Evolutionary conservation across 306 rosid genomes (phyloP).

Genomic region (Dryas drummondii): DNA sequence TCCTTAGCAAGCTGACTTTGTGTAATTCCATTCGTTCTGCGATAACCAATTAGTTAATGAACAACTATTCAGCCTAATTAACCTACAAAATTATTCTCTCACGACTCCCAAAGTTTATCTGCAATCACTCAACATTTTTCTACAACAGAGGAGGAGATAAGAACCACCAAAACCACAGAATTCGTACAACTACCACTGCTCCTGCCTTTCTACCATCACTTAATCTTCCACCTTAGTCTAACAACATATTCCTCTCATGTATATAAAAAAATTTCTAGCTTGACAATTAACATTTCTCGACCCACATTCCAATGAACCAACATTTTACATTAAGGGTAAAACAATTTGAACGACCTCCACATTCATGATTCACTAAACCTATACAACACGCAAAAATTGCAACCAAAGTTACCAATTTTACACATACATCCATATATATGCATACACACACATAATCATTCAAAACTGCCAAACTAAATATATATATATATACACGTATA

Average conservation of each 20-base stretch:
- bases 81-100: not conserved
- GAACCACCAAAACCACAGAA: not conserved
- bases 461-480: not conserved
- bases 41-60: constrained; percentile 8
- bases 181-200: not conserved
- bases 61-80: constrained; percentile 23
- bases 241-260: not conserved
- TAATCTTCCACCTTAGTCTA: not conserved
- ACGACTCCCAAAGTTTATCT: not conserved
- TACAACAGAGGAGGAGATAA: not conserved
- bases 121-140: not conserved
- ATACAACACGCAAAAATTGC: not conserved
- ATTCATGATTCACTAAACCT: not conserved
- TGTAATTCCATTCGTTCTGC: constrained; percentile 64
- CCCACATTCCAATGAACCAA: not conserved
- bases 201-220: not conserved
- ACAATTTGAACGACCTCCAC: not conserved
- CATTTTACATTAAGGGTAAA: not conserved
- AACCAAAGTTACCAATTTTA: not conserved
- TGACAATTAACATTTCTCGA: not conserved
- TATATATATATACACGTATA: not conserved
- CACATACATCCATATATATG: not conserved
- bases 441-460: not conserved
- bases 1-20: constrained; percentile 72
- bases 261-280: not conserved